Percentiles rank a stretch among this genome's conserved stretches.
Evolutionary conservation across 768 basidiomycete genomes (phyloP).

Genomic region (Tremella fuciformis): DNA sequence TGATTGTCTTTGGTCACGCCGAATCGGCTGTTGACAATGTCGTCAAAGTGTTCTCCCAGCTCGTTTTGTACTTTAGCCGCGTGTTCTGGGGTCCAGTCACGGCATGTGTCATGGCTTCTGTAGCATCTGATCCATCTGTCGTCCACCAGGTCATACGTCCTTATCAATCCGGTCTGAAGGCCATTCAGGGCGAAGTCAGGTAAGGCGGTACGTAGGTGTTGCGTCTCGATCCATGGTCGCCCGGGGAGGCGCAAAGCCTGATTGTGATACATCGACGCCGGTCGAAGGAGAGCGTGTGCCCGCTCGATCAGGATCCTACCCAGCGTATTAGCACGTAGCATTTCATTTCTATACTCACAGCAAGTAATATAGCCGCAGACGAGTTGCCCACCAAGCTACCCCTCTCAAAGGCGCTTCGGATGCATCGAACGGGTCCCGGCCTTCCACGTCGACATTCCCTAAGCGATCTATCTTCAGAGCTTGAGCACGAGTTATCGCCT

Average conservation of each 20-base stretch:
- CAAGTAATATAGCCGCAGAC: constrained; percentile 3
- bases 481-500: constrained; percentile 2
- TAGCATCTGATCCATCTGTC: constrained; percentile 2
- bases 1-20: background rate
- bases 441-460: background rate
- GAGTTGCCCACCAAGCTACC: constrained; percentile 6
- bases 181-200: constrained; percentile 4
- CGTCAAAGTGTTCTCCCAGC: constrained; percentile 1
- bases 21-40: constrained; percentile 1
- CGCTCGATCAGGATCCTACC: constrained; percentile 2
- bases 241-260: constrained; percentile 6
- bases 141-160: constrained; percentile 2
- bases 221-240: background rate
- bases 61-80: background rate
- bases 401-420: background rate
- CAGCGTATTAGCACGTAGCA: background rate
- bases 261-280: background rate
- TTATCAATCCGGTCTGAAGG: background rate
- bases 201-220: background rate
- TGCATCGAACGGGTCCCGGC: no score
- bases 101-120: background rate
- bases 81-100: constrained; percentile 1
- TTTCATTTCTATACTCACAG: background rate
- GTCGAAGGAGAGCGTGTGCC: constrained; percentile 4
- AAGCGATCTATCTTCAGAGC: constrained; percentile 1